These are phyloP conservation scores for Penicillium oxalicum DNA, from an alignment of 2,329 filamentous ascomycete genomes.

Conservation along the genomic window DNA sequence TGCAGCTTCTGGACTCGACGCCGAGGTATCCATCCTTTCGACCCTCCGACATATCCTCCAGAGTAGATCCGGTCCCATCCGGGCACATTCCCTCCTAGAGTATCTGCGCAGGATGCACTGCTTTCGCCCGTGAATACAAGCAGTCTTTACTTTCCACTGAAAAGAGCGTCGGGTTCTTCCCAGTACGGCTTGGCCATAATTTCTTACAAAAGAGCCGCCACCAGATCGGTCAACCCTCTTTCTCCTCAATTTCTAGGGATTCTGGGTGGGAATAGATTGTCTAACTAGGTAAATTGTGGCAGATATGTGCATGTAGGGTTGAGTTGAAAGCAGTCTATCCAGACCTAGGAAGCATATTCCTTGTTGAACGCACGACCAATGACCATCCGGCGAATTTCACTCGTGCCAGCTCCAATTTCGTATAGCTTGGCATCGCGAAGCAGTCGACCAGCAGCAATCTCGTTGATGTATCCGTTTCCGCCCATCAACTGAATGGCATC, in stretches of 20 bases:
- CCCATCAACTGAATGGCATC: constrained; percentile 90
- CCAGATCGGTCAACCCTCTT: neutral
- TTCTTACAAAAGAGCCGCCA: constrained; percentile 61
- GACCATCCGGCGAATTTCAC: constrained; percentile 88
- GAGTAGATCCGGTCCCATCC: constrained; percentile 11
- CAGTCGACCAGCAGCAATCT: constrained; percentile 82
- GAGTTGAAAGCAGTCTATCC: constrained; percentile 2
- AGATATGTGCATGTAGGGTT: constrained; percentile 4
- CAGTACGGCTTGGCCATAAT: constrained; percentile 57
- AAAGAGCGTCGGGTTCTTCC: constrained; percentile 48
- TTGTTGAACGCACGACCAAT: constrained; percentile 90
- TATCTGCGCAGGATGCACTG: constrained; percentile 44
- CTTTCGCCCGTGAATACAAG: constrained; percentile 46
- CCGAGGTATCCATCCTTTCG: constrained; percentile 54
- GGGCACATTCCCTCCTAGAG: constrained; percentile 34
- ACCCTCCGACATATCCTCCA: constrained; percentile 43
- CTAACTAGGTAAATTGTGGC: too few species aligned
- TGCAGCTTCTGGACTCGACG: constrained; percentile 45
- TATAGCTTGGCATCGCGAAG: constrained; percentile 77
- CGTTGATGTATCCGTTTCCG: constrained; percentile 93
- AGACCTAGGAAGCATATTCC: constrained; percentile 53
- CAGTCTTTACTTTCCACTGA: constrained; percentile 61
- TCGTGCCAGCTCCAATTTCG: constrained; percentile 94
- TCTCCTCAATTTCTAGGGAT: too few species aligned
- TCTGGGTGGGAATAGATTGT: too few species aligned